Base-by-base conservation (phyloP, 148 eudicot species). In the Beta vulgaris region DNA sequence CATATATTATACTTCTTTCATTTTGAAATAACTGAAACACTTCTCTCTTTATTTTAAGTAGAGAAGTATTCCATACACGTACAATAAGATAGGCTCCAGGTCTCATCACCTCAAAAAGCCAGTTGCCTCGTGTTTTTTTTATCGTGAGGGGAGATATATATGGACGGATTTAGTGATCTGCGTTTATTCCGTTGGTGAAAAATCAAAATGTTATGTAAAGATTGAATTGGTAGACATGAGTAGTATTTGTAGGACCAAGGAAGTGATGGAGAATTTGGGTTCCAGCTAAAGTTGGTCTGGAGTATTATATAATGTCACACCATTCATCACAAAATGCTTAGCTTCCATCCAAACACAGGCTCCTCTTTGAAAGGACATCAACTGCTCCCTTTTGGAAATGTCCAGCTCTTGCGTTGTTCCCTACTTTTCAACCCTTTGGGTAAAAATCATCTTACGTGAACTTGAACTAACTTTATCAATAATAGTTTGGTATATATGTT, bases 291-390 rank as follows among this genome's bases (percentile, higher is more conserved):
- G 54, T 18, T 68, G 68, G 35, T 35, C 31, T 68, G 53, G 65
- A 29, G 61, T 68, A 67, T 68, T 32, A 55, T 54, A 66, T 64
- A 42, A 71, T 76, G 61, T 81, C 51, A 71, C 63, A 73, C 21
- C 34, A 73, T 68, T 79, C 63, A 74, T 79, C 74, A 74, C 51
- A 59, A 4, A 29, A 51, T 80, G 66, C 78, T 62, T 70, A 32
- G 67, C 58, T 75, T 75, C 78, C 51, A 69, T 76, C 79, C 72
- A 75, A 80, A 71, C 57, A 75, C 48, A 26, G 77, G 62, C 39
- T 64, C 71, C 28, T 53, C 23, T 69, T 69, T 75, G 71, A 79
- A 60, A 79, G 71, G 82, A 79, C 82, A 74, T 61, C 69, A 69
- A 69, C 57, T 69, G 69, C 55, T 69, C 15, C 64, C 51, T 70